These are phyloP conservation scores for Cryptomeria japonica DNA, from an alignment of 75 land plant genomes.

Conservation along the genomic window DNA sequence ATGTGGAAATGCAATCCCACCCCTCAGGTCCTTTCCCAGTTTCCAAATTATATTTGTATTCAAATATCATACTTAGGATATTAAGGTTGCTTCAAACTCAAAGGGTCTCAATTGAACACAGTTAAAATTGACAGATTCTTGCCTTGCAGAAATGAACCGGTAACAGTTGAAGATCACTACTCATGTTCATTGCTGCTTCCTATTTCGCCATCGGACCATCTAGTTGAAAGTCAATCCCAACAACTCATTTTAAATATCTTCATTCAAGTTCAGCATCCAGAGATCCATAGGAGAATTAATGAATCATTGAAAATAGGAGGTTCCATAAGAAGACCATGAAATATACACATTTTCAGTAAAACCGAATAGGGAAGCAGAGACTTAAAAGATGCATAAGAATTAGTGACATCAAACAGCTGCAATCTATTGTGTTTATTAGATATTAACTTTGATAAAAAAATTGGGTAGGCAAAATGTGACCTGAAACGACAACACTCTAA, in stretches of 20 bases:
- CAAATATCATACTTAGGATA: background rate
- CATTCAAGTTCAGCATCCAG: background rate
- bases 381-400: background rate
- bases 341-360: background rate
- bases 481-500: no score
- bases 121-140: background rate
- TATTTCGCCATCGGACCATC: background rate
- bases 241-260: no score
- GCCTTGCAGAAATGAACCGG: background rate
- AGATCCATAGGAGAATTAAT: background rate
- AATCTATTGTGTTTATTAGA: no score
- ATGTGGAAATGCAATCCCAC: background rate
- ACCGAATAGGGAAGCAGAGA: background rate
- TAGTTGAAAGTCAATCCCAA: no score
- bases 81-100: background rate
- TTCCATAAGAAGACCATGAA: background rate
- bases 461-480: no score
- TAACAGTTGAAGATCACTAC: background rate
- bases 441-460: no score
- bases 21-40: background rate
- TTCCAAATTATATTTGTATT: background rate
- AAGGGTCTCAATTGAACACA: background rate
- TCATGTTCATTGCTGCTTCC: background rate
- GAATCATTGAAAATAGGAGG: background rate
- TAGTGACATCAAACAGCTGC: background rate